Evolutionary conservation across 83 land plant genomes (phyloP), one percentile per base, ranked within the genome.

Genomic region (Larix sibirica): DNA sequence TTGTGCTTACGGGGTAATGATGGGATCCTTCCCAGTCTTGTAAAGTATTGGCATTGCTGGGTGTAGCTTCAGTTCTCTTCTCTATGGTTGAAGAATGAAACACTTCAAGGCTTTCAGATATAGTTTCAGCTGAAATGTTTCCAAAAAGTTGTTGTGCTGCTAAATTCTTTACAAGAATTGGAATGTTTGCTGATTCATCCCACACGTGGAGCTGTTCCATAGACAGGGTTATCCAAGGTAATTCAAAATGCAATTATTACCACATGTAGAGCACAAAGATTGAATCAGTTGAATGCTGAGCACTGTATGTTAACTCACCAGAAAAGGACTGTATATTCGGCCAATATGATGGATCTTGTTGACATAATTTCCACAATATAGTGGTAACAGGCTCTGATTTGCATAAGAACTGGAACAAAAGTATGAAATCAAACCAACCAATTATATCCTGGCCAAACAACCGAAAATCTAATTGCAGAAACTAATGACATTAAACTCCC

Each of bases 131-230:
- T 18, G 42, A 33, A 61, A 79, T 61, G 31, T 79, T 61, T 28
- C 38, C 81, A 14, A 79, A 79, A 62, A 79, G 63, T 79, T 61
- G 81, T 62, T 60, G 42, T 33, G 81, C 81, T 36, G 47, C 66
- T 24, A 38, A 40, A 79, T 79, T 79, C 65, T 79, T 79, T 12
- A 79, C 81, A 18, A 79, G 81, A 79, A 61, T 63, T 18, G 66
- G 65, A n/a, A 79, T 38, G 59, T 33, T 59, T 79, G 81, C 66
- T 7, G 81, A 60, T 60, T 61, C 40, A 21, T 79, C 81, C 81
- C 66, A 79, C 44, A 79, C 47, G 8, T 79, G 81, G 21, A 79
- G 23, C 79, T 79, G 80, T 79, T 79, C 20, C 40, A 75, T n/a
- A 10, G 60, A 50, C 26, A 50, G 3, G 23, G 60, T 50, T 31